Base-by-base conservation (phyloP, 805 yeast species). In the Schwanniomyces vanrijiae region DNA sequence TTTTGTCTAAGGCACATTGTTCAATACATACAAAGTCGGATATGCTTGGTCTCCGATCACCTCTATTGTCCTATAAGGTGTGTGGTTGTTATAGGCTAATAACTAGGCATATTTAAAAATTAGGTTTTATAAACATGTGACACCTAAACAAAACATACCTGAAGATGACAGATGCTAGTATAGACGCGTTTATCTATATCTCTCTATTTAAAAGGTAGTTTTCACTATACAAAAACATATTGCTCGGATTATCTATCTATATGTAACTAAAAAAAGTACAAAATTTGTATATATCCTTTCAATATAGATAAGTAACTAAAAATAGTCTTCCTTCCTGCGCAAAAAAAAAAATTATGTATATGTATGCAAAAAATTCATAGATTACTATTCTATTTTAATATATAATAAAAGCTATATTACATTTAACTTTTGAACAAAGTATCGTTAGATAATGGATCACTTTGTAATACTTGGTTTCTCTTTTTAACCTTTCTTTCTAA, bases 361-460 rank as follows among this genome's bases (percentile, higher is more conserved):
- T 10, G 16, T 14, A 31, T 31, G 35, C 35, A 31, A 31, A 29
- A 29, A 13, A 31, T 7, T 16, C 20, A 14, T 31, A 31, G 35
- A 31, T 16, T 31, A n/a, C 4, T 19, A 31, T 3, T 31, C 35
- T 31, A 31, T 31, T 31, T 31, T 13, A 31, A 31, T 31, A 31
- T 31, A 31, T 16, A 14, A 14, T 29, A 29, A 11, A 20, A 20
- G 35, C 35, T 31, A 31, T 21, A 37, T 20, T 37, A 20, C 39
- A 21, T 29, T 33, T 44, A 48, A 59, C 84, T 26, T 58, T 69
- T 88, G 72, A 90, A 90, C 52, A 90, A 67, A 22, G 80, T 81
- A 50, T 81, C 89, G 64, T 89, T 87, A 22, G 91, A 81, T 59
- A 90, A 78, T 46, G 97, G 97, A 67, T 90, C 96, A 46, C 79